Conservation (phyloP, 108 stramenopile species). For the Epithemia pelagica region DNA sequence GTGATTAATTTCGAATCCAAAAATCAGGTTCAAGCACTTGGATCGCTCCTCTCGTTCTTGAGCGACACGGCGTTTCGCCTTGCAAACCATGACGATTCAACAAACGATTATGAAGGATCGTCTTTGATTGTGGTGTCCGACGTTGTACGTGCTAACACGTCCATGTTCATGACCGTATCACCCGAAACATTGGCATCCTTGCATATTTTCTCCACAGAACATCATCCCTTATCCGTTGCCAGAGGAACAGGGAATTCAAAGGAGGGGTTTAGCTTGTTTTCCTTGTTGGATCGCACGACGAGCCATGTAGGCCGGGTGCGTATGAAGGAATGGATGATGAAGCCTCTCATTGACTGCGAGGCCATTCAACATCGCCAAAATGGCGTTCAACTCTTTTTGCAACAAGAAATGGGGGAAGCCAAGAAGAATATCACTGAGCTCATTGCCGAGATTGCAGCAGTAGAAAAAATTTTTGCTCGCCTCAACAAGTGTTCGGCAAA, state of each 20-base stretch:
- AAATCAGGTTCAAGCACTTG: conserved; percentile 62
- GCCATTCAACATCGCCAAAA: conserved; percentile 65
- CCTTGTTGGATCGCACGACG: conserved; percentile 81
- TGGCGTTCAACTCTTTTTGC: conserved; percentile 81
- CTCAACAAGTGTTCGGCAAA: conserved; percentile 77
- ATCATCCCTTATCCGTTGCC: conserved; percentile 64
- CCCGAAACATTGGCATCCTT: conserved; percentile 52
- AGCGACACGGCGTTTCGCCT: conserved; percentile 63
- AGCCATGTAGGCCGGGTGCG: conserved; percentile 72
- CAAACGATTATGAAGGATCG: conserved; percentile 6
- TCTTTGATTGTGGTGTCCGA: conserved; percentile 42
- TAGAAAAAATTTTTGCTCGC: conserved; percentile 70
- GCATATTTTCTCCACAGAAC: conserved; percentile 78
- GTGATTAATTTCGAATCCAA: conserved; percentile 78
- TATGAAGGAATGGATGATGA: conserved; percentile 86
- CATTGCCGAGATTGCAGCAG: conserved; percentile 56
- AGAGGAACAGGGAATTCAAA: conserved; percentile 51
- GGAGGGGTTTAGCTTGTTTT: conserved; percentile 90
- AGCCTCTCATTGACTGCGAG: conserved; percentile 54
- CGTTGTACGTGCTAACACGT: conserved; percentile 45
- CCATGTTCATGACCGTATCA: conserved; percentile 49
- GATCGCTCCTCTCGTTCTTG: conserved; percentile 66
- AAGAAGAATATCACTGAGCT: conserved; percentile 39
- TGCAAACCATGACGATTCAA: conserved; percentile 23
- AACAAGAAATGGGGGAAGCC: conserved; percentile 33